Percentiles rank a stretch among this genome's conserved stretches.
Evolutionary conservation across 129 eudicot genomes (phyloP).

Genomic region (Flaveria robusta): DNA sequence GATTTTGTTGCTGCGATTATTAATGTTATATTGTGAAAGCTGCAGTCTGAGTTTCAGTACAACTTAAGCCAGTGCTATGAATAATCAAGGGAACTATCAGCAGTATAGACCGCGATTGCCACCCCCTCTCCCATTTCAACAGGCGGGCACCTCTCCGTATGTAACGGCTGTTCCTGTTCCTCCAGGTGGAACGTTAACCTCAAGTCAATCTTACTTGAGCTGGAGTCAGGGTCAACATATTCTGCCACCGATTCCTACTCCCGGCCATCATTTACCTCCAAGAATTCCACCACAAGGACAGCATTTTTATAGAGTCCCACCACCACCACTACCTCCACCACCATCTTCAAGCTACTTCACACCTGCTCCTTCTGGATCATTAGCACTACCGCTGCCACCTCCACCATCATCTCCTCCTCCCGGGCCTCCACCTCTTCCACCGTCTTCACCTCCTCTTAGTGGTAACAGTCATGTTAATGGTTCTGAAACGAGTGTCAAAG

Average conservation of each 20-base stretch:
- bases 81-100: slow-evolving; percentile 63
- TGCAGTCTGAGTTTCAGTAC: slow-evolving; percentile 9
- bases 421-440: slow-evolving; percentile 75
- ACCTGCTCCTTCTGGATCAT: slow-evolving; percentile 42
- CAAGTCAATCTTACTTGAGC: slow-evolving; percentile 44
- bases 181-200: slow-evolving; percentile 38
- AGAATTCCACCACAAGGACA: slow-evolving; percentile 52
- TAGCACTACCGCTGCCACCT: slow-evolving; percentile 39
- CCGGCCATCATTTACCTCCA: slow-evolving; percentile 34
- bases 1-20: slow-evolving; percentile 14
- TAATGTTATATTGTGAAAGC: slow-evolving; percentile 19
- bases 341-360: slow-evolving; percentile 39
- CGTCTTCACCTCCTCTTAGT: slow-evolving; percentile 48
- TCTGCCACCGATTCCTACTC: slow-evolving; percentile 34
- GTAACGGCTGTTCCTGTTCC: slow-evolving; percentile 36
- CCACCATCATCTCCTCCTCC: slow-evolving; percentile 63
- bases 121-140: slow-evolving; percentile 47
- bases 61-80: slow-evolving; percentile 36
- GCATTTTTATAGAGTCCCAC: slow-evolving; percentile 37
- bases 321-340: slow-evolving; percentile 48
- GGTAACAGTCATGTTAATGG: slow-evolving; percentile 15
- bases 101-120: slow-evolving; percentile 45
- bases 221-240: slow-evolving; percentile 60
- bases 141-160: slow-evolving; percentile 24
- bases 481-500: slow-evolving; percentile 18